Percentiles rank a stretch among this genome's conserved stretches.
phyloP scores from a whole-genome alignment of 805 yeast species.

The Starmera dryadoides region DNA sequence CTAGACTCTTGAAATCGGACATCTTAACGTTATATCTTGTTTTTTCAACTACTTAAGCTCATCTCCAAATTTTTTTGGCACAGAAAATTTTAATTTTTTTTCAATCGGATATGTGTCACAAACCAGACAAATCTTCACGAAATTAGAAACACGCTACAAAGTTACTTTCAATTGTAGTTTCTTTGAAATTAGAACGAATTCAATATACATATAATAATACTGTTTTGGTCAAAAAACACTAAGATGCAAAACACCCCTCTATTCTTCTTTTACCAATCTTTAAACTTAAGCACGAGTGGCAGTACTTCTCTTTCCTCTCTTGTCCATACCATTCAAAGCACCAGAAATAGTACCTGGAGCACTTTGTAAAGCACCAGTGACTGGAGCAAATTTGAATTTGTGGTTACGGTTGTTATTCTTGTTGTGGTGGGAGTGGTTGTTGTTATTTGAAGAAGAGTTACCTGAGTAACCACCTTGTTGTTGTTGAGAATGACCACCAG shows the following conservation, averaged over 20 bases:
- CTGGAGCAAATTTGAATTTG: conserved; percentile 23
- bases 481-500: conserved; percentile 61
- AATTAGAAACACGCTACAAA: too few species aligned
- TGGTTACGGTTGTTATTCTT: conserved; percentile 17
- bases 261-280: too few species aligned
- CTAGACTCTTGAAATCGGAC: conserved; percentile 47
- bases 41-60: too few species aligned
- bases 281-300: conserved; percentile 12
- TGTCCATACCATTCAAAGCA: conserved; percentile 30
- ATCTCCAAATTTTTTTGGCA: not conserved
- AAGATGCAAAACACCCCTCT: too few species aligned
- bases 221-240: too few species aligned
- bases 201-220: too few species aligned
- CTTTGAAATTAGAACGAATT: too few species aligned
- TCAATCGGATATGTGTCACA: not conserved
- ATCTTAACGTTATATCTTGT: not conserved
- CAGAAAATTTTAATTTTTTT: not conserved
- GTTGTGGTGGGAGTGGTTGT: conserved; percentile 11
- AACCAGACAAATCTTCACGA: not conserved
- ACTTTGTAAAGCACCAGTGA: conserved; percentile 25
- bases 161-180: too few species aligned
- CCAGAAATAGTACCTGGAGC: conserved; percentile 27
- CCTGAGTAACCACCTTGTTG: conserved; percentile 20
- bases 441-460: conserved; percentile 8
- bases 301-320: conserved; percentile 18